phyloP scores from a whole-genome alignment of 768 basidiomycete species.

The Saitozyma sp. region DNA sequence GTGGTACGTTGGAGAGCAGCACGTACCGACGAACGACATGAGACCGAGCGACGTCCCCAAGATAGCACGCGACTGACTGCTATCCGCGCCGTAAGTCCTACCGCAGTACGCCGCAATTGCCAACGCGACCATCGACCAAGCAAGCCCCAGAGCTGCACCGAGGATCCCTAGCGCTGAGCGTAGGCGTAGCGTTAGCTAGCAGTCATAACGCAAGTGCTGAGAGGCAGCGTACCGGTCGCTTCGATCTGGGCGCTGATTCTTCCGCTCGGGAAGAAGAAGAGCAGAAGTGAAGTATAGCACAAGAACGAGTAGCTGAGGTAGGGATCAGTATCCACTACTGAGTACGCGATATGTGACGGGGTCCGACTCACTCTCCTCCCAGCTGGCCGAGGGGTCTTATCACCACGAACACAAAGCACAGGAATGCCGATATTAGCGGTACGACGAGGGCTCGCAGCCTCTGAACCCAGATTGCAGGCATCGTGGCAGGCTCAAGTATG shows the following conservation, averaged over 20 bases:
- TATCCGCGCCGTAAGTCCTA: conserved; percentile 27
- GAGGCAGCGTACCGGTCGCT: conserved; percentile 23
- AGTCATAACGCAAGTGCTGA: not conserved
- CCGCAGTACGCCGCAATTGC: conserved; percentile 38
- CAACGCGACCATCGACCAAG: conserved; percentile 26
- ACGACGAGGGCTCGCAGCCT: conserved; percentile 12
- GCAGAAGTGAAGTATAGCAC: conserved; percentile 33
- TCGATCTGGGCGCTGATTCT: conserved; percentile 29
- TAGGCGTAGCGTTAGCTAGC: not conserved
- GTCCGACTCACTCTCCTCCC: conserved; percentile 31
- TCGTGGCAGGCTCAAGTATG: too few species aligned
- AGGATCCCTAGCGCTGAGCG: conserved; percentile 28
- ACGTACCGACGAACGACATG: conserved; percentile 35
- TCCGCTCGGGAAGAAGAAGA: conserved; percentile 44
- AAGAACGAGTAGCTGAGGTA: conserved; percentile 39
- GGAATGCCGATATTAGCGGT: conserved; percentile 33
- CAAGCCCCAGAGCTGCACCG: conserved; percentile 27
- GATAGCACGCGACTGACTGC: conserved; percentile 24
- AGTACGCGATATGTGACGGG: not conserved
- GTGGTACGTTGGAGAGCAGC: not conserved
- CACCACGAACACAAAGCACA: conserved; percentile 38
- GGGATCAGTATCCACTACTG: conserved; percentile 4
- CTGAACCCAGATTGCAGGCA: not conserved
- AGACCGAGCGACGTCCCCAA: conserved; percentile 32
- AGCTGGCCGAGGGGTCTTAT: conserved; percentile 25